Evolutionary conservation across 805 yeast genomes (phyloP), one percentile per base, ranked within the genome.

Genomic region (Brettanomyces nanus): DNA sequence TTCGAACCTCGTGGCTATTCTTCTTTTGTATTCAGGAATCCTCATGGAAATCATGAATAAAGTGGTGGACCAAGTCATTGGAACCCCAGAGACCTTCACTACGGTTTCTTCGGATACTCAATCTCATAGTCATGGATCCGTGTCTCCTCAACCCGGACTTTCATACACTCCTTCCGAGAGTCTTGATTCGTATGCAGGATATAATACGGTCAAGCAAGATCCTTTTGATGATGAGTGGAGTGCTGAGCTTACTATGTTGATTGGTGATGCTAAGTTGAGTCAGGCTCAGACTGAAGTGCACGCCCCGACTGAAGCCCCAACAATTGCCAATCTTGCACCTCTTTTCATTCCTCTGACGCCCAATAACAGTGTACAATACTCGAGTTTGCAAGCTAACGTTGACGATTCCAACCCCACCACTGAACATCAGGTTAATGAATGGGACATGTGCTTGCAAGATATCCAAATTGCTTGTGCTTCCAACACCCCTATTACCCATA

Each of bases 101-200:
- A 20, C 10, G 15, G 21, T 7, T 40, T 28, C n/a, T 25, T 25
- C 31, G 22, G 35, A 23, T 33, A 36, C 18, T 22, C 37, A 20
- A 22, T 25, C 25, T 23, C 19, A 17, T 11, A 27, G 38, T 18
- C 19, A 39, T 15, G 38, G 34, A 7, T 20, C 34, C 14, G 26
- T 31, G 15, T 31, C 34, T 3, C 51, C 51, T 2, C 48, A 38
- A 19, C 43, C 51, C n/a, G 45, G 36, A 19, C 37, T 44, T 6
- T 38, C 51, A 14, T 48, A 45, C 28, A 48, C 52, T 4, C 52
- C 52, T 6, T 36, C 43, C n/a, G 52, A 48, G n/a, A 45, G 51
- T 10, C 15, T 48, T 10, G 46, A 44, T 17, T 47, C 52, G 0
- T 43, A 35, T 19, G 43, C 52, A 1, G 36, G 39, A 5, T 41